Conservation (phyloP, 805 yeast genomes). For the Ogataea pini region DNA sequence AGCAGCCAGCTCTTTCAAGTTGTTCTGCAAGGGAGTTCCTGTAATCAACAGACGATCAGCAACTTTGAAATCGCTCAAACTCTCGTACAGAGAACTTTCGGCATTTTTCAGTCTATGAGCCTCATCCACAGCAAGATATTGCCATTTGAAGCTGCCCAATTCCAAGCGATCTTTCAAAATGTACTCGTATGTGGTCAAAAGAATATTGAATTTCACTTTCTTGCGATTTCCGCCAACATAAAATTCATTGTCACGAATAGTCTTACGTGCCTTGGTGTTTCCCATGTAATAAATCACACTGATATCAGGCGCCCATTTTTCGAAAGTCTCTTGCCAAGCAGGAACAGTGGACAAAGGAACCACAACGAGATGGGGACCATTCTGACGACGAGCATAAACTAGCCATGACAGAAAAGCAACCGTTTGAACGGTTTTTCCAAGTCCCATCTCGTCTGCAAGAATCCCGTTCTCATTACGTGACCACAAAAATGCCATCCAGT, state of each 20-base stretch:
- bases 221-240: conserved; percentile 56
- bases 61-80: conserved; percentile 77
- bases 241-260: conserved; percentile 83
- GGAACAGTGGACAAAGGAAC: conserved; percentile 96
- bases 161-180: conserved; percentile 85
- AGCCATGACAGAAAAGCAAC: conserved; percentile 94
- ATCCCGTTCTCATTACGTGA: conserved; percentile 96
- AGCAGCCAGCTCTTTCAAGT: conserved; percentile 93
- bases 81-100: conserved; percentile 89
- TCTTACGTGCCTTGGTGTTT: conserved; percentile 79
- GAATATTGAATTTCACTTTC: conserved; percentile 86
- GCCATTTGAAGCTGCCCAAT: conserved; percentile 88
- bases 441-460: conserved; percentile 98
- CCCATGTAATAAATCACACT: conserved; percentile 94
- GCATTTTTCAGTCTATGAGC: conserved; percentile 96
- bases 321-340: conserved; percentile 99
- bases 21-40: conserved; percentile 97
- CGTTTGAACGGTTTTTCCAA: conserved; percentile 97
- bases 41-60: conserved; percentile 87
- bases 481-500: conserved; percentile 99
- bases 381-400: conserved; percentile 90
- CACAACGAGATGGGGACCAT: conserved; percentile 95
- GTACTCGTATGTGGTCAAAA: conserved; percentile 94
- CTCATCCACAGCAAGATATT: conserved; percentile 95
- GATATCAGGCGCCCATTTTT: conserved; percentile 95